Conservation (phyloP, 768 basidiomycete genomes). For the Mycena pura region DNA sequence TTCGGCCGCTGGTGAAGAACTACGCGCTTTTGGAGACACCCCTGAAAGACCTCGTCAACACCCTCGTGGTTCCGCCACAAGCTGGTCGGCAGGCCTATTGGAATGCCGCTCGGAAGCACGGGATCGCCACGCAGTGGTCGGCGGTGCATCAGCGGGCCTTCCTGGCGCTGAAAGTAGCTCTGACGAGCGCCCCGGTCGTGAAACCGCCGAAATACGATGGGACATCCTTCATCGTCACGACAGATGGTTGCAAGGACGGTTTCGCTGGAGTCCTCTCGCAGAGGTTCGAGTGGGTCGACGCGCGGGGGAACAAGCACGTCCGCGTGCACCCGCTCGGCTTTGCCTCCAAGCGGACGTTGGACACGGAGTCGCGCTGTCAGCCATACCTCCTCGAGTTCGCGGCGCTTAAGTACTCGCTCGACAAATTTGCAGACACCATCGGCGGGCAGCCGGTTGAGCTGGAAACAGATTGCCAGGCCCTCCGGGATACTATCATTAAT, state of each 20-base stretch:
- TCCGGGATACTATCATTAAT: slow-evolving; percentile 33
- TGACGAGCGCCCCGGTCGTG: slow-evolving; percentile 31
- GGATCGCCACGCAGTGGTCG: slow-evolving; percentile 20
- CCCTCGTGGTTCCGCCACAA: neutral
- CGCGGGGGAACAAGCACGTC: slow-evolving; percentile 22
- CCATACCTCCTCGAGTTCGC: slow-evolving; percentile 43
- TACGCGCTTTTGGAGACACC: slow-evolving; percentile 42
- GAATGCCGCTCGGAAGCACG: neutral
- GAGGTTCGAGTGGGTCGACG: slow-evolving; percentile 12
- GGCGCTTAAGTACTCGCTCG: slow-evolving; percentile 20
- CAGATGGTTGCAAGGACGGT: slow-evolving; percentile 38
- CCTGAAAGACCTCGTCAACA: slow-evolving; percentile 35
- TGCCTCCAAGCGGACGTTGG: slow-evolving; percentile 36
- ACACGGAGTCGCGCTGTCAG: slow-evolving; percentile 33
- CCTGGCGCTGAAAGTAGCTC: slow-evolving; percentile 28
- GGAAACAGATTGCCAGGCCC: slow-evolving; percentile 20
- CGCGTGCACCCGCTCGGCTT: slow-evolving; percentile 35
- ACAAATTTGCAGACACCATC: slow-evolving; percentile 28
- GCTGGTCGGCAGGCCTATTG: slow-evolving; percentile 4
- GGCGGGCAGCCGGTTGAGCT: slow-evolving; percentile 33
- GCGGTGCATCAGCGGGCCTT: slow-evolving; percentile 32
- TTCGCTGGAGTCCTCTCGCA: slow-evolving; percentile 37
- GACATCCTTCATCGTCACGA: slow-evolving; percentile 36
- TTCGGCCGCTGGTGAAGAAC: slow-evolving; percentile 39
- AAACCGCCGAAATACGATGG: slow-evolving; percentile 32